These are phyloP conservation scores for Pugionium dolabratum DNA, from an alignment of 345 rosid species.

Conservation along the genomic window DNA sequence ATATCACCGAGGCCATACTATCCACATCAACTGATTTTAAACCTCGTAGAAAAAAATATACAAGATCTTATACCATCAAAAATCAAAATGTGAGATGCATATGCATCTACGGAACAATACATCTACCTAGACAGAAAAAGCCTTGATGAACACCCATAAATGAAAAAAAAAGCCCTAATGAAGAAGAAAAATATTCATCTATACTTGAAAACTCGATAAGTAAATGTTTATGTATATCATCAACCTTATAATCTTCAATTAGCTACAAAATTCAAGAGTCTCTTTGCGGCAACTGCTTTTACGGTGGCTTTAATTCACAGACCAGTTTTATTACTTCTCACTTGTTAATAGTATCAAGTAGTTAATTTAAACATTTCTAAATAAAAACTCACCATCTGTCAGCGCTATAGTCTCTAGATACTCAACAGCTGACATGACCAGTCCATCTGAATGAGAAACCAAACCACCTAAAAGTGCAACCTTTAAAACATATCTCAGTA, in stretches of 20 bases:
- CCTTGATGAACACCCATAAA: neutral
- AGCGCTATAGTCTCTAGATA: conserved; percentile 53
- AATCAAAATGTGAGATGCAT: conserved; percentile 4
- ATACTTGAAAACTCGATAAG: neutral
- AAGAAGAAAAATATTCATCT: neutral
- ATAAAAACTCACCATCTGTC: conserved; percentile 56
- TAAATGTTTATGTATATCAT: neutral
- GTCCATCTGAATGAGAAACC: conserved; percentile 74
- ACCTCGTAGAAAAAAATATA: conserved; percentile 46
- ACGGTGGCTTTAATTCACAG: conserved; percentile 2
- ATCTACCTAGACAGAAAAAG: conserved; percentile 1
- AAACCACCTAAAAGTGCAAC: conserved; percentile 78
- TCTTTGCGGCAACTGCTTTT: conserved; percentile 4
- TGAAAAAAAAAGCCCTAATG: neutral
- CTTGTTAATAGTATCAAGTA: conserved; percentile 16
- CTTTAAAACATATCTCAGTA: conserved; percentile 46
- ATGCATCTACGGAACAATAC: conserved; percentile 2
- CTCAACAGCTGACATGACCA: conserved; percentile 61
- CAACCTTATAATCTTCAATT: neutral
- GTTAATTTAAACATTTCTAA: conserved; percentile 12
- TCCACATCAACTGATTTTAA: conserved; percentile 52
- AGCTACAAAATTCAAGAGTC: neutral
- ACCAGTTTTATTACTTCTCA: conserved; percentile 9
- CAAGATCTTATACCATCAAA: conserved; percentile 16
- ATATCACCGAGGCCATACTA: conserved; percentile 53